Conservation (phyloP, 768 basidiomycete genomes). For the Mycena venus region DNA sequence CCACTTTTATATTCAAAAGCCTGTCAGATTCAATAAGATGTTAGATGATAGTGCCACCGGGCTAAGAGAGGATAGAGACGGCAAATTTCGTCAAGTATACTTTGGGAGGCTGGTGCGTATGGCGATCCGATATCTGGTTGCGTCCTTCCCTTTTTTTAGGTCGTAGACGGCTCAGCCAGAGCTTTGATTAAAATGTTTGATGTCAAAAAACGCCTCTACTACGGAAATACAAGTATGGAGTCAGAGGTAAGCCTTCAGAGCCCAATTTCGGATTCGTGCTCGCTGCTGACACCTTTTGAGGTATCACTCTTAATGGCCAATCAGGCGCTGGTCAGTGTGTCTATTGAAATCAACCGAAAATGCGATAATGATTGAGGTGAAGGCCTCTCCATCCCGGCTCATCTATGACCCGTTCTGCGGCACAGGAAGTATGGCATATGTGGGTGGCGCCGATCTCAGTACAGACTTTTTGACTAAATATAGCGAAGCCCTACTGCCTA, state of each 20-base stretch:
- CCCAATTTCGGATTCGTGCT: neutral
- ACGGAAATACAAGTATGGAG: slow-evolving; percentile 98
- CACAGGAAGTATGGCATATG: slow-evolving; percentile 93
- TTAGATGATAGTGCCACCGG: slow-evolving; percentile 67
- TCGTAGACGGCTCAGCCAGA: slow-evolving; percentile 67
- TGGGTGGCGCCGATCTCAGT: slow-evolving; percentile 48
- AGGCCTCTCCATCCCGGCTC: slow-evolving; percentile 91
- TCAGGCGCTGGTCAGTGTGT: slow-evolving; percentile 82
- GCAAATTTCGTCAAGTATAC: slow-evolving; percentile 78
- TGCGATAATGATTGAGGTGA: neutral
- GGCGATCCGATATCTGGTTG: neutral
- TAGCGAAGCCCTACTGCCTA: slow-evolving; percentile 82
- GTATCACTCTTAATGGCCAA: slow-evolving; percentile 97
- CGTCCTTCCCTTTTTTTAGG: neutral
- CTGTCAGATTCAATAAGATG: slow-evolving; percentile 14
- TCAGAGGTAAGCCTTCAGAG: slow-evolving; percentile 64
- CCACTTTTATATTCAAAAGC: slow-evolving; percentile 32
- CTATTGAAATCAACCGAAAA: neutral
- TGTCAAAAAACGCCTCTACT: slow-evolving; percentile 91
- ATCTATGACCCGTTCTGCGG: slow-evolving; percentile 97
- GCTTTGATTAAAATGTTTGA: slow-evolving; percentile 77
- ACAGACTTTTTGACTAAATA: neutral
- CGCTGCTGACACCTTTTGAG: neutral
- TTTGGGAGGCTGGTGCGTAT: slow-evolving; percentile 90
- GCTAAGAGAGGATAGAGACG: slow-evolving; percentile 69